A percentile compares a stretch with the other conserved stretches of the same genome.
These are phyloP conservation scores for Pythium dissotocum DNA, from an alignment of 352 stramenopile genomes.

Conservation along the genomic window DNA sequence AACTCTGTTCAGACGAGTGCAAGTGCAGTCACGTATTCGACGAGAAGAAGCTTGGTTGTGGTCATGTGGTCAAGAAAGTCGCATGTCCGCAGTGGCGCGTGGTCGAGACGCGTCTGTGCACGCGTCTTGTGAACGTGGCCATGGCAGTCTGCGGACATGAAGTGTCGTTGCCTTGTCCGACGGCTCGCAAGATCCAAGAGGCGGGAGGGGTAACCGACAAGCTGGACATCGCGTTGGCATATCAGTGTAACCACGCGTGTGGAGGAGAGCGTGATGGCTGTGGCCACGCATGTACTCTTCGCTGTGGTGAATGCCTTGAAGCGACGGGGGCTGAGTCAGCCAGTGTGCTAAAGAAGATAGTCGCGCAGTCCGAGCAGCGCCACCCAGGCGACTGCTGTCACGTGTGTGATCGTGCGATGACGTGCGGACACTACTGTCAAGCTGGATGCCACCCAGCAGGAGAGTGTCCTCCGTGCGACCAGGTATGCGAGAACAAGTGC, in stretches of 20 bases:
- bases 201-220: constrained; percentile 23
- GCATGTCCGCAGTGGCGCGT: constrained; percentile 14
- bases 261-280: constrained; percentile 29
- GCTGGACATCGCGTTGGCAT: constrained; percentile 7
- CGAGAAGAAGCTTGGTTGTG: constrained; percentile 49
- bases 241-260: constrained; percentile 29
- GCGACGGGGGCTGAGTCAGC: constrained; percentile 21
- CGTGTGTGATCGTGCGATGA: constrained; percentile 57
- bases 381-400: constrained; percentile 45
- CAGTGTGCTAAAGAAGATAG: constrained; percentile 26
- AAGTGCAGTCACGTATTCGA: constrained; percentile 45
- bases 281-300: constrained; percentile 40
- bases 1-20: constrained; percentile 60
- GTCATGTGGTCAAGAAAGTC: constrained; percentile 31
- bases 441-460: constrained; percentile 51
- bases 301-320: constrained; percentile 36
- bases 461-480: constrained; percentile 55
- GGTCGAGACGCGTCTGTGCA: constrained; percentile 30
- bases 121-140: constrained; percentile 29
- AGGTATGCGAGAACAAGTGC: constrained; percentile 53
- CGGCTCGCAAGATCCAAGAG: background rate
- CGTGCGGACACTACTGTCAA: constrained; percentile 66
- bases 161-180: background rate
- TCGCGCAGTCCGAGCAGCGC: constrained; percentile 37
- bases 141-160: constrained; percentile 38